Evolutionary conservation across 1,284 basidiomycete species (phyloP).

Genomic region (Melampsora americana): DNA sequence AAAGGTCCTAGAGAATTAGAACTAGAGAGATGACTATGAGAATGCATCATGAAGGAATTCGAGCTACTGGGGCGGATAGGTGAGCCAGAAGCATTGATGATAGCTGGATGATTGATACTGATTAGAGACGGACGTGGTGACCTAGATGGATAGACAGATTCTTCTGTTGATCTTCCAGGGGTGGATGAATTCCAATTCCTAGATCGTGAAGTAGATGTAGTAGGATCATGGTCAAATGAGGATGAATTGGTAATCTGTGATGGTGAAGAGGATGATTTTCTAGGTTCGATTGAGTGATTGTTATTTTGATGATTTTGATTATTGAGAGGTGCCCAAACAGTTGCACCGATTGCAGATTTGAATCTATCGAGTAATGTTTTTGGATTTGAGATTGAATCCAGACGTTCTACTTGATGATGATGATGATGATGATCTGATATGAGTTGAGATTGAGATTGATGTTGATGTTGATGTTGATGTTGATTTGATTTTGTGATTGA

Average conservation of each 20-base stretch:
- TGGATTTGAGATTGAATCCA: too few species aligned
- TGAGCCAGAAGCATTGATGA: background rate
- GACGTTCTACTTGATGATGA: too few species aligned
- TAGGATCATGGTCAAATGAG: slow-evolving; percentile 5
- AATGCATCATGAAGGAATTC: background rate
- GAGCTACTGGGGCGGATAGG: background rate
- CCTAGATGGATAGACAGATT: background rate
- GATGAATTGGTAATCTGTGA: background rate
- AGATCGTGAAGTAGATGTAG: background rate
- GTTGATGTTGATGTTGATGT: too few species aligned
- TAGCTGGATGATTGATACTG: background rate
- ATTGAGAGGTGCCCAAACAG: slow-evolving; percentile 28
- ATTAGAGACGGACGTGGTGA: background rate
- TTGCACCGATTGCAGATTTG: slow-evolving; percentile 41
- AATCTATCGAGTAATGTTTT: slow-evolving; percentile 35
- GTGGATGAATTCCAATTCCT: background rate
- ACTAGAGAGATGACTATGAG: slow-evolving; percentile 1
- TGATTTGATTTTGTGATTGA: too few species aligned
- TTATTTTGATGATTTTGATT: too few species aligned
- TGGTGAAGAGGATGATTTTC: slow-evolving; percentile 19
- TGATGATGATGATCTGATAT: too few species aligned
- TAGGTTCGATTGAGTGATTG: background rate
- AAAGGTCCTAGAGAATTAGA: slow-evolving; percentile 8
- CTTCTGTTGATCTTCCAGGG: background rate
- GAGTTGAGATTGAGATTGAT: too few species aligned